These are phyloP conservation scores for Tricholoma terreum DNA, from an alignment of 768 basidiomycete species.

Conservation along the genomic window DNA sequence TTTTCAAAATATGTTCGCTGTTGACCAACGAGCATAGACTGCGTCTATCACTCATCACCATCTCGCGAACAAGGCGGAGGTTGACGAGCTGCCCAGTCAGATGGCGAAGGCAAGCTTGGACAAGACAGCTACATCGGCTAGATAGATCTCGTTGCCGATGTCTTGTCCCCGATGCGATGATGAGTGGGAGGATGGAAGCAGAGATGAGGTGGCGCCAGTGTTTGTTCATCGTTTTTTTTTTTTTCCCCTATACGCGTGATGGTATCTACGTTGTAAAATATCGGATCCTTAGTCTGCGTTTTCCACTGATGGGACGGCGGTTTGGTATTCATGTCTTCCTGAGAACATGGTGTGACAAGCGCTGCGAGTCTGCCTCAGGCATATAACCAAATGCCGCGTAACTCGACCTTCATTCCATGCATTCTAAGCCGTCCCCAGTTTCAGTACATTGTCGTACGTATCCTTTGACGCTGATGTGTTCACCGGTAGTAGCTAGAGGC, in stretches of 20 bases:
- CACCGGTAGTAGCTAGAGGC: too few relatives aligned
- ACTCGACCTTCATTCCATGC: too few relatives aligned
- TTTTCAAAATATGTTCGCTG: not conserved
- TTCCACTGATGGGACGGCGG: too few relatives aligned
- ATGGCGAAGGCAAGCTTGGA: conserved; percentile 29
- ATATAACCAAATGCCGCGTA: too few relatives aligned
- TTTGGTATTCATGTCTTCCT: too few relatives aligned
- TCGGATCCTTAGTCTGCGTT: too few relatives aligned
- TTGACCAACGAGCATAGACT: conserved; percentile 23
- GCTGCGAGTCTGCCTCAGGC: too few relatives aligned
- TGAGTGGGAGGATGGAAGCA: not conserved
- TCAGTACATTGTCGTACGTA: too few relatives aligned
- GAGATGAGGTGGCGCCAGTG: not conserved
- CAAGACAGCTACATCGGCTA: conserved; percentile 14
- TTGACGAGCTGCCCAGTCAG: conserved; percentile 25
- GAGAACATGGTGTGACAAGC: too few relatives aligned
- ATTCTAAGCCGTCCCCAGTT: too few relatives aligned
- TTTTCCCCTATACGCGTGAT: not conserved
- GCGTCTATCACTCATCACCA: conserved; percentile 50
- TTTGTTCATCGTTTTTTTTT: not conserved
- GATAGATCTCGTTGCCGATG: conserved; percentile 1
- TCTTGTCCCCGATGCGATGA: not conserved
- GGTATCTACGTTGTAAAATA: conserved; percentile 1
- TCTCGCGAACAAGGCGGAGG: conserved; percentile 13
- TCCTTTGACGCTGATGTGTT: too few relatives aligned